Percentiles rank a stretch among this genome's conserved stretches.
Conservation (phyloP, 345 rosid genomes). For the Pseudoturritis turrita region DNA sequence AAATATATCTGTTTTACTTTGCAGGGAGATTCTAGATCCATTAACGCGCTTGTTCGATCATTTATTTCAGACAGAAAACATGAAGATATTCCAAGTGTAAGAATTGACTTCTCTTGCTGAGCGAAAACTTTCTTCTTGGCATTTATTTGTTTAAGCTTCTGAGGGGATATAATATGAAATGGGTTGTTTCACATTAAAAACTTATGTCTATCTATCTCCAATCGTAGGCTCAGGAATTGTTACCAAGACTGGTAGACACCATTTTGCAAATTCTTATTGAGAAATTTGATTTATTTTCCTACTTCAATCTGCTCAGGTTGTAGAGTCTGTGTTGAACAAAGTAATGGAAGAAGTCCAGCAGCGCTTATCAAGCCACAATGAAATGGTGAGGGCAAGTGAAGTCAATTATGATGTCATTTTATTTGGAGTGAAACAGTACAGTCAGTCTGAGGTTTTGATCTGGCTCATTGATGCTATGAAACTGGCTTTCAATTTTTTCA, state of each 20-base stretch:
- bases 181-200: not conserved
- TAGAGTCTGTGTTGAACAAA: conserved; percentile 77
- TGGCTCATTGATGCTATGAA: conserved; percentile 4
- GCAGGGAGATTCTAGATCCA: conserved; percentile 55
- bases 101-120: conserved; percentile 15
- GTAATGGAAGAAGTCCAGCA: conserved; percentile 76
- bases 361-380: conserved; percentile 56
- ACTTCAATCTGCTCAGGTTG: conserved; percentile 38
- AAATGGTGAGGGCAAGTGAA: conserved; percentile 40
- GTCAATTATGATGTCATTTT: not conserved
- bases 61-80: conserved; percentile 62
- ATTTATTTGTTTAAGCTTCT: not conserved
- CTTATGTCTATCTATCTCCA: not conserved
- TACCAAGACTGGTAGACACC: conserved; percentile 2
- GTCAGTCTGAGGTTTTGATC: not conserved
- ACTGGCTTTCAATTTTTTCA: conserved; percentile 24
- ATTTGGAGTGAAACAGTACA: not conserved
- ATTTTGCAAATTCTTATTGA: not conserved
- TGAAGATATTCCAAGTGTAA: conserved; percentile 76
- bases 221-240: not conserved
- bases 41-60: conserved; percentile 57
- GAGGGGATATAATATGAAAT: not conserved
- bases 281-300: conserved; percentile 5
- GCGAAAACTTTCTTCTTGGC: not conserved
- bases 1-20: not conserved